Percentiles rank a stretch among this genome's conserved stretches.
These are phyloP conservation scores for Lanmaoa rubissima DNA, from an alignment of 768 basidiomycete species.

Conservation along the genomic window DNA sequence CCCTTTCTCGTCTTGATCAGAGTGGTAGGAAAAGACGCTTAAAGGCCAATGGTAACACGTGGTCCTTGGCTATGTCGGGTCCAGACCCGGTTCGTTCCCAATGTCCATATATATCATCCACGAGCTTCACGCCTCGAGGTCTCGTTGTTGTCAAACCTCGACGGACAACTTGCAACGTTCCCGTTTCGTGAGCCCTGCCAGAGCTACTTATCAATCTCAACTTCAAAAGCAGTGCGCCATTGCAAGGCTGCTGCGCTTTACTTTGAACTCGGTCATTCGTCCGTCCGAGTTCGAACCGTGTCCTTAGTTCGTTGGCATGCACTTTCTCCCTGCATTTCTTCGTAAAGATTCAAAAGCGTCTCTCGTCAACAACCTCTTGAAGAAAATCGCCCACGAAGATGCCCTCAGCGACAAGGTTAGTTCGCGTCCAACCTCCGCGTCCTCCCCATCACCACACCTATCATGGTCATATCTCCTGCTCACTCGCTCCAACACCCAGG, in stretches of 20 bases:
- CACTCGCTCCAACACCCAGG: slow-evolving; percentile 9
- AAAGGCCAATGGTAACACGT: background rate
- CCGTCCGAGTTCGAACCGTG: slow-evolving; percentile 1
- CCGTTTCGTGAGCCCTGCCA: background rate
- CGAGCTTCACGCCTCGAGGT: slow-evolving; percentile 14
- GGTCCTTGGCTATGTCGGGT: background rate
- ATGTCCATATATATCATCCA: slow-evolving; percentile 10
- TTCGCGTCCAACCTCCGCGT: background rate
- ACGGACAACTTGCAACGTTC: slow-evolving; percentile 16
- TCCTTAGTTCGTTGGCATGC: slow-evolving; percentile 17
- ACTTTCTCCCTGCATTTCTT: slow-evolving; percentile 26
- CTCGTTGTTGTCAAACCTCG: slow-evolving; percentile 8
- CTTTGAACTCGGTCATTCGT: slow-evolving; percentile 6
- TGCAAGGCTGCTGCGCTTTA: slow-evolving; percentile 7
- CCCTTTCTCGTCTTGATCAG: too few relatives aligned
- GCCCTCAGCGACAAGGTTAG: slow-evolving; percentile 24
- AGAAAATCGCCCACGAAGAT: slow-evolving; percentile 22
- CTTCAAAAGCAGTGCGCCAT: slow-evolving; percentile 14
- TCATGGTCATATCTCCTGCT: background rate
- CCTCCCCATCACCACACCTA: background rate
- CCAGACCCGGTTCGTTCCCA: background rate
- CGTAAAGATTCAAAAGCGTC: slow-evolving; percentile 27
- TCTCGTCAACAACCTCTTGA: slow-evolving; percentile 25
- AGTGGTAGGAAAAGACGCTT: too few relatives aligned
- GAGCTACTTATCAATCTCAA: slow-evolving; percentile 3